A percentile compares a stretch with the other conserved stretches of the same genome.
These are phyloP conservation scores for Kluyveromyces aestuarii DNA, from an alignment of 805 yeast species.

Conservation along the genomic window DNA sequence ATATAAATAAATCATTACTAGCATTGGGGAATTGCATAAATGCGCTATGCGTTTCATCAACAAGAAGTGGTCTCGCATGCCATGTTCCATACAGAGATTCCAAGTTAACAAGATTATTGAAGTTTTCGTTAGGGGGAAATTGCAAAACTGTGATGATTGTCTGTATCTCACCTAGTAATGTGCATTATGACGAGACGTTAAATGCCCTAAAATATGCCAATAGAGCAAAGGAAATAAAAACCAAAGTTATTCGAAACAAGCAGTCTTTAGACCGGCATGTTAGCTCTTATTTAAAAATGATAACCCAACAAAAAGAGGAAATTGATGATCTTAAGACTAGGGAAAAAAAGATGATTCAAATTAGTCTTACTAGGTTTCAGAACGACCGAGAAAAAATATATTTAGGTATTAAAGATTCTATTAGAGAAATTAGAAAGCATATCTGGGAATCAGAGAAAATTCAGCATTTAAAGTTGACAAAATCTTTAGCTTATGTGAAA, in stretches of 20 bases:
- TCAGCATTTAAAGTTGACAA: conserved; percentile 35
- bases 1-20: conserved; percentile 76
- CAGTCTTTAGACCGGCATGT: conserved; percentile 75
- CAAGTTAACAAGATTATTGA: conserved; percentile 75
- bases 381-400: conserved; percentile 32
- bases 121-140: conserved; percentile 87
- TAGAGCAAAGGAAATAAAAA: conserved; percentile 84
- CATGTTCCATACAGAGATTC: conserved; percentile 92
- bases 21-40: conserved; percentile 93
- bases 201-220: conserved; percentile 88
- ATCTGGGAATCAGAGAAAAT: conserved; percentile 34
- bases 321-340: conserved; percentile 58
- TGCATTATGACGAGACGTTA: conserved; percentile 86
- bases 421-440: conserved; percentile 34
- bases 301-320: conserved; percentile 68
- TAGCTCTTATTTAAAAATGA: conserved; percentile 75
- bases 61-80: conserved; percentile 30
- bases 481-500: conserved; percentile 31
- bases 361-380: conserved; percentile 29
- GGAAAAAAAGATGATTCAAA: conserved; percentile 36
- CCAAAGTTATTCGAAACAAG: conserved; percentile 64
- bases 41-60: conserved; percentile 68
- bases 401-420: conserved; percentile 32
- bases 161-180: conserved; percentile 79
- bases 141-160: conserved; percentile 96